phyloP scores from a whole-genome alignment of 2,329 filamentous ascomycete species.

The Penicillium hesseltinei region DNA sequence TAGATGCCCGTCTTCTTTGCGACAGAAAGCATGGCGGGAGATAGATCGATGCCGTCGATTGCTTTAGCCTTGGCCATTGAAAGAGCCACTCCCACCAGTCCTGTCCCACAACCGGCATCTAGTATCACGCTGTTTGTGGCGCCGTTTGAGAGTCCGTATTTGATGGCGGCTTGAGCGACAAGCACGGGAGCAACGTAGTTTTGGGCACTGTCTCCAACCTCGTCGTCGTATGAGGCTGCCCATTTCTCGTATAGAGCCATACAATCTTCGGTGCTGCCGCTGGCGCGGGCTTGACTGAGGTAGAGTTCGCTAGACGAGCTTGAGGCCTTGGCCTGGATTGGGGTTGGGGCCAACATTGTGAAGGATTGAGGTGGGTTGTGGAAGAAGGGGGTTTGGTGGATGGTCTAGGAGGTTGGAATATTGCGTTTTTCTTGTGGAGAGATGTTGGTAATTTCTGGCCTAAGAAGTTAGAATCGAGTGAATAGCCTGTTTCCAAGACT shows the following conservation, averaged over 20 bases:
- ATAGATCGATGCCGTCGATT: conserved; percentile 56
- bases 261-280: conserved; percentile 37
- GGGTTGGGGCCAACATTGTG: conserved; percentile 9
- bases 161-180: conserved; percentile 36
- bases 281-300: conserved; percentile 41
- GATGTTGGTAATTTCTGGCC: background rate
- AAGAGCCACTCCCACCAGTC: conserved; percentile 52
- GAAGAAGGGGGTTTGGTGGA: background rate
- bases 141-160: conserved; percentile 15
- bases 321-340: conserved; percentile 2
- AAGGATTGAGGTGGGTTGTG: background rate
- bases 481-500: background rate
- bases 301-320: conserved; percentile 16
- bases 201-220: conserved; percentile 38
- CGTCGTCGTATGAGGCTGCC: conserved; percentile 47
- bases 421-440: background rate
- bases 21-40: conserved; percentile 54
- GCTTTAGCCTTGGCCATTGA: conserved; percentile 43
- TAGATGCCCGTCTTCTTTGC: conserved; percentile 52
- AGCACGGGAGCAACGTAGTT: conserved; percentile 45
- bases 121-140: conserved; percentile 39
- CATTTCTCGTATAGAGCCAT: conserved; percentile 47
- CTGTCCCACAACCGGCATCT: conserved; percentile 58
- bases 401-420: background rate
- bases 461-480: background rate